Evolutionary conservation across 2,329 filamentous ascomycete genomes (phyloP).

Genomic region (Trichoderma sp.): DNA sequence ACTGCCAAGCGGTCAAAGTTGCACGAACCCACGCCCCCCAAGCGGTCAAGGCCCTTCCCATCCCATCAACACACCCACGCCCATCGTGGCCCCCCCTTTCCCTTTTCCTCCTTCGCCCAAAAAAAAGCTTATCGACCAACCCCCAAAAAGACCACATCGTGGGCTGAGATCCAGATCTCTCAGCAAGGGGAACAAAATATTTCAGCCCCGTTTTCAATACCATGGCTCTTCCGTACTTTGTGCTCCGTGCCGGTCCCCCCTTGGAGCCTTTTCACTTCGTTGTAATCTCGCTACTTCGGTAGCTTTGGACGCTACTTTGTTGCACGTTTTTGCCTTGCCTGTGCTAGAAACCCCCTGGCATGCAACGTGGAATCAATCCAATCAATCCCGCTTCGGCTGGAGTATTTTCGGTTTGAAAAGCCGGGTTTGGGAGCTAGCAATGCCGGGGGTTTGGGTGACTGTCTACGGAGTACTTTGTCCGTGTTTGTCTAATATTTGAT

Average conservation of each 20-base stretch:
- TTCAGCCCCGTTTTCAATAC: background rate
- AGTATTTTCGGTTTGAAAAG: background rate
- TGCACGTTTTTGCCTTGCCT: background rate
- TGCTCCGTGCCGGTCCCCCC: background rate
- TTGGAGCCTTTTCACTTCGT: background rate
- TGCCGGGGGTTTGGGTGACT: background rate
- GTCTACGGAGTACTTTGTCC: background rate
- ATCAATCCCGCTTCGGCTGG: background rate
- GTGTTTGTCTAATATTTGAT: background rate
- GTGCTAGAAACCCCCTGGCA: background rate
- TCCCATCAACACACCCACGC: background rate
- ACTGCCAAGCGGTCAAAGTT: conserved; percentile 1
- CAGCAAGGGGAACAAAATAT: background rate
- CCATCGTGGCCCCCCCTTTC: background rate
- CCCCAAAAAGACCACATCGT: background rate
- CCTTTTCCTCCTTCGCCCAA: background rate
- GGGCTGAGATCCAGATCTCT: conserved; percentile 10
- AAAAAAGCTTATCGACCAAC: background rate
- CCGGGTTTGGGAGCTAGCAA: background rate
- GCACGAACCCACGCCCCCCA: background rate
- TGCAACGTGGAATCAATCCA: background rate
- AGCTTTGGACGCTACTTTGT: background rate
- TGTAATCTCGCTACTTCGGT: conserved; percentile 13
- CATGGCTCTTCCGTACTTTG: background rate
- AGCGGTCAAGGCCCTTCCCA: background rate